Evolutionary conservation across 306 rosid species (phyloP).

Genomic region (Cicer pinnatifidum): DNA sequence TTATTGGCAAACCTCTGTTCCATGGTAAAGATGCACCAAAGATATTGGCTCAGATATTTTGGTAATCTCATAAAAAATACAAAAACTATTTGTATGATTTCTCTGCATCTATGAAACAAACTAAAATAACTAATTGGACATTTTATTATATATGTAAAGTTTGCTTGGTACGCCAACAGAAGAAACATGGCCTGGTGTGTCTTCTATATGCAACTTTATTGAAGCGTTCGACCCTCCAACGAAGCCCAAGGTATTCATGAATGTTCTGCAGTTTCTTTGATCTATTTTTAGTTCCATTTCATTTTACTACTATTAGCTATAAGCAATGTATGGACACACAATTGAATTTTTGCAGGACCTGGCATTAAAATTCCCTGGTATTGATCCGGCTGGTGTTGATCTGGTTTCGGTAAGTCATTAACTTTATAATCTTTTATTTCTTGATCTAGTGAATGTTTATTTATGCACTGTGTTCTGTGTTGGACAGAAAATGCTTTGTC

Average conservation of each 20-base stretch:
- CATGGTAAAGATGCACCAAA: not conserved
- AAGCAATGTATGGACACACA: not conserved
- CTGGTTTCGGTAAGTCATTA: slow-evolving; percentile 35
- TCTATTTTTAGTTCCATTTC: not conserved
- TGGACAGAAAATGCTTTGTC: slow-evolving; percentile 42
- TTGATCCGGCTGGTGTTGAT: slow-evolving; percentile 28
- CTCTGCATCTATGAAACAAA: not conserved
- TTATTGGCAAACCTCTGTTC: slow-evolving; percentile 20
- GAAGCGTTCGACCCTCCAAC: not conserved
- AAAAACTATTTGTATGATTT: slow-evolving; percentile 1
- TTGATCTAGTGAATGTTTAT: not conserved
- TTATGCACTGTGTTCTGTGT: not conserved
- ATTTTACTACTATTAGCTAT: not conserved
- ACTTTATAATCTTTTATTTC: too few species aligned
- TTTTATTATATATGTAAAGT: slow-evolving; percentile 20
- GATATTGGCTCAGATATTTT: not conserved
- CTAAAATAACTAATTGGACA: not conserved
- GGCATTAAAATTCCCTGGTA: not conserved
- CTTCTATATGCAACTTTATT: not conserved
- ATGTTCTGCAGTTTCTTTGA: not conserved
- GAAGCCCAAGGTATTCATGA: slow-evolving; percentile 10
- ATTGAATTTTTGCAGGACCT: slow-evolving; percentile 35
- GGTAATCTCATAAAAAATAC: not conserved
- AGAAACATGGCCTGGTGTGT: slow-evolving; percentile 39
- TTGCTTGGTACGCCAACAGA: slow-evolving; percentile 41